phyloP scores from a whole-genome alignment of 495 filamentous ascomycete species.

The Parachaetomium inaequale region DNA sequence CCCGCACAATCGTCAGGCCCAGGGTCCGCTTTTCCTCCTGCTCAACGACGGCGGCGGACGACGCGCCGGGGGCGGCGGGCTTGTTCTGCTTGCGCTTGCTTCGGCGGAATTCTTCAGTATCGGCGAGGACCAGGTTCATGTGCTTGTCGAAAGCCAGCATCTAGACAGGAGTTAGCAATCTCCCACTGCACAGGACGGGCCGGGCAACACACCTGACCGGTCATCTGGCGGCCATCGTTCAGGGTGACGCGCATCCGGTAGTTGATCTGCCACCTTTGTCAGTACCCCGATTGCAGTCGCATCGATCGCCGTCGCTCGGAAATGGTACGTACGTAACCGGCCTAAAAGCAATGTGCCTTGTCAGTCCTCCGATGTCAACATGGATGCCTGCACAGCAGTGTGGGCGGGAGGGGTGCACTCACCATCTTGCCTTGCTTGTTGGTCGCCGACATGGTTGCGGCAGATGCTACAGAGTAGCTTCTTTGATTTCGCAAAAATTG shows the following conservation, averaged over 20 bases:
- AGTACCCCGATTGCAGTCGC: slow-evolving; percentile 26
- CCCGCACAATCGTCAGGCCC: slow-evolving; percentile 90
- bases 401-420: slow-evolving; percentile 45
- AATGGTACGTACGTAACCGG: slow-evolving; percentile 83
- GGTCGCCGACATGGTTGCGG: slow-evolving; percentile 72
- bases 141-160: slow-evolving; percentile 51
- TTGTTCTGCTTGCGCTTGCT: slow-evolving; percentile 86
- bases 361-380: slow-evolving; percentile 71
- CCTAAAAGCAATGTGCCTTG: slow-evolving; percentile 57
- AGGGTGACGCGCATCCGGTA: slow-evolving; percentile 97
- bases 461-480: slow-evolving; percentile 66
- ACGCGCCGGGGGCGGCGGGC: slow-evolving; percentile 63
- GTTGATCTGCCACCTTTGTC: slow-evolving; percentile 72
- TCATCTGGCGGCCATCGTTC: slow-evolving; percentile 94
- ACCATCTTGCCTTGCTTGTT: slow-evolving; percentile 99
- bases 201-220: slow-evolving; percentile 69
- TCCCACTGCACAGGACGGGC: background rate
- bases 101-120: slow-evolving; percentile 97
- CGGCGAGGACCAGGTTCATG: slow-evolving; percentile 98
- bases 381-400: slow-evolving; percentile 39
- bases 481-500: slow-evolving; percentile 53
- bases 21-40: slow-evolving; percentile 95
- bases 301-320: background rate
- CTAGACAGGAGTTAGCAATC: slow-evolving; percentile 39
- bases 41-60: slow-evolving; percentile 60